phyloP scores from a whole-genome alignment of 768 basidiomycete genomes.

The Calocybe gangraenosa region DNA sequence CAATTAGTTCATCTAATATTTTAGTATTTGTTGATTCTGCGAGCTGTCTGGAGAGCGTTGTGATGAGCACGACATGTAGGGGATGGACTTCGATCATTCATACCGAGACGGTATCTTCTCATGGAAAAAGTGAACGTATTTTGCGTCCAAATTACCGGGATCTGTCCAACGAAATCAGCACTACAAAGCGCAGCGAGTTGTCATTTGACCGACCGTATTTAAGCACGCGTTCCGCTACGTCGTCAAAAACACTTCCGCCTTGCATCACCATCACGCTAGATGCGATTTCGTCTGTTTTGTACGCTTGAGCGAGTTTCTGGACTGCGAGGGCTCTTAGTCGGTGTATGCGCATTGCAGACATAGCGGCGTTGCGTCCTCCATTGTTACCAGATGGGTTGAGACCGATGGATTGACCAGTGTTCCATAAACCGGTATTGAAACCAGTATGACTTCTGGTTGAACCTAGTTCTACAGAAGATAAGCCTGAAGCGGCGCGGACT shows the following conservation, averaged over 20 bases:
- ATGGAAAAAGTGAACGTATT: slow-evolving; percentile 92
- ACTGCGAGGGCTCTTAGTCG: slow-evolving; percentile 78
- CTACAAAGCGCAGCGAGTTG: background rate
- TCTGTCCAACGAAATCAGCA: slow-evolving; percentile 36
- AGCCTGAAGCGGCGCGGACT: slow-evolving; percentile 81
- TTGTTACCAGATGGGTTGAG: slow-evolving; percentile 52
- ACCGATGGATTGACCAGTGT: slow-evolving; percentile 57
- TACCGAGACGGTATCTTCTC: slow-evolving; percentile 93
- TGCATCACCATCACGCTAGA: slow-evolving; percentile 96
- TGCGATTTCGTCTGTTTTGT: slow-evolving; percentile 85
- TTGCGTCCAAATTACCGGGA: slow-evolving; percentile 72
- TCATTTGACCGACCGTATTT: slow-evolving; percentile 40
- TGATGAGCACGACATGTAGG: slow-evolving; percentile 11
- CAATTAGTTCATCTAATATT: slow-evolving; percentile 78
- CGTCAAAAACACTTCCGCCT: slow-evolving; percentile 88
- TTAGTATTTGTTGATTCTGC: slow-evolving; percentile 79
- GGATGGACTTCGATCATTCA: slow-evolving; percentile 4
- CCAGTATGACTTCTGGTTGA: slow-evolving; percentile 50
- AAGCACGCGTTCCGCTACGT: slow-evolving; percentile 84
- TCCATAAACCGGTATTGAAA: slow-evolving; percentile 51
- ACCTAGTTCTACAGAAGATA: slow-evolving; percentile 70
- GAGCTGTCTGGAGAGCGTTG: slow-evolving; percentile 53
- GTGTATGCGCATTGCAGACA: slow-evolving; percentile 84
- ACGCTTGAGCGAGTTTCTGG: slow-evolving; percentile 82
- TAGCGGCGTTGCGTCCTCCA: slow-evolving; percentile 68